These are phyloP conservation scores for Diddensiella transvaalensis DNA, from an alignment of 805 yeast genomes.

Conservation along the genomic window DNA sequence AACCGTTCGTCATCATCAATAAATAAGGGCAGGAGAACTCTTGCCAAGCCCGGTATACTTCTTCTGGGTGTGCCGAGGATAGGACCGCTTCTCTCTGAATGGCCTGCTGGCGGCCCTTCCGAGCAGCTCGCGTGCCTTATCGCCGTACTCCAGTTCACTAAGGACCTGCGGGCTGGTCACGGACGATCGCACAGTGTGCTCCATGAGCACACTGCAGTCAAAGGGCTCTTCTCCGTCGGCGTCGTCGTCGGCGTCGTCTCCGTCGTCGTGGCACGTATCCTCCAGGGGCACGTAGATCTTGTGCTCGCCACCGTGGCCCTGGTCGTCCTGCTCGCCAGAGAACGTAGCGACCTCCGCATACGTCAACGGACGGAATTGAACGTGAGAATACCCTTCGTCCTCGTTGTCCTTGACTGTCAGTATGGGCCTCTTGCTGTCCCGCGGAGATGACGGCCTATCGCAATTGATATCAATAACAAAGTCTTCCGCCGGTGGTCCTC, in stretches of 20 bases:
- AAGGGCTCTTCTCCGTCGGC: too few relatives aligned
- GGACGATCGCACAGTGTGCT: neutral
- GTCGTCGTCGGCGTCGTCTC: neutral
- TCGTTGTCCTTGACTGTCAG: constrained; percentile 20
- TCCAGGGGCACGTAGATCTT: constrained; percentile 19
- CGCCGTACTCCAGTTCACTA: constrained; percentile 22
- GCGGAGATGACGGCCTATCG: neutral
- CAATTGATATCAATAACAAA: neutral
- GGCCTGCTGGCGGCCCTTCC: neutral
- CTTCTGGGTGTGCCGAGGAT: neutral
- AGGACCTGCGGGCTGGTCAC: constrained; percentile 16
- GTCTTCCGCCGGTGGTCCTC: neutral
- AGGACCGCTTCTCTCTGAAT: neutral
- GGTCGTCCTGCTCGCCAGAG: constrained; percentile 14
- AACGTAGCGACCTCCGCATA: constrained; percentile 51
- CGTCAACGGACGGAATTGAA: constrained; percentile 46
- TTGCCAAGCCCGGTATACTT: neutral
- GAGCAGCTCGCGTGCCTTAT: constrained; percentile 4
- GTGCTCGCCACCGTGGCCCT: neutral
- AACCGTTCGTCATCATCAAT: too few relatives aligned
- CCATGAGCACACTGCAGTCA: neutral
- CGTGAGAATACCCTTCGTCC: constrained; percentile 44
- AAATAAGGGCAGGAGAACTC: constrained; percentile 1
- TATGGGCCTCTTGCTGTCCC: constrained; percentile 5
- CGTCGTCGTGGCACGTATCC: constrained; percentile 20